Percentiles rank a stretch among this genome's conserved stretches.
Conservation (phyloP, 176 grass and related monocot genomes). For the Dendrocalamus sinicus region DNA sequence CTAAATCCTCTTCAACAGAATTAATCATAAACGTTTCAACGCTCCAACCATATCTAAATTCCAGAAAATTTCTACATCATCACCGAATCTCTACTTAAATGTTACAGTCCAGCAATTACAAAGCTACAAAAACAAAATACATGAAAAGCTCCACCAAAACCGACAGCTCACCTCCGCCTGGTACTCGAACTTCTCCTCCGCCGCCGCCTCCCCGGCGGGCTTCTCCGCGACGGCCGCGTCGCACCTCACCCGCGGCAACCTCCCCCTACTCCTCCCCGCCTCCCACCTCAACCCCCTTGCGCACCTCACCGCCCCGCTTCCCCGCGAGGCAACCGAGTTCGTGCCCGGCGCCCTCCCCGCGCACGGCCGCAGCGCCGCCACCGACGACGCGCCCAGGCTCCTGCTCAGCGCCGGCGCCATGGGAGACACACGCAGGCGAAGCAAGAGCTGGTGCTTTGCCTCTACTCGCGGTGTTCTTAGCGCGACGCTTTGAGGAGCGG, state of each 20-base stretch:
- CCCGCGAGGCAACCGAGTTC: conserved; percentile 33
- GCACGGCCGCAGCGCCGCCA: conserved; percentile 57
- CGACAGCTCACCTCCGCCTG: conserved; percentile 69
- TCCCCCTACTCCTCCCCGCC: conserved; percentile 34
- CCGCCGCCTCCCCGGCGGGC: conserved; percentile 51
- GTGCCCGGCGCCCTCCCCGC: conserved; percentile 14
- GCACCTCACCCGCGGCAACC: conserved; percentile 52
- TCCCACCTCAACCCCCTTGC: conserved; percentile 54
- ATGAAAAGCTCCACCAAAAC: neutral
- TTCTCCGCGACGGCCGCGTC: conserved; percentile 74
- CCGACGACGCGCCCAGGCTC: conserved; percentile 54
- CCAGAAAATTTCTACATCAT: neutral
- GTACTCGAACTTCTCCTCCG: conserved; percentile 78
- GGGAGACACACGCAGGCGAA: neutral
- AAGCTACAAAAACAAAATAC: neutral
- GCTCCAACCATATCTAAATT: neutral
- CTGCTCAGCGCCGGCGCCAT: conserved; percentile 57
- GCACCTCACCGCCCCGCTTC: conserved; percentile 10
- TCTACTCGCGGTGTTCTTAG: neutral
- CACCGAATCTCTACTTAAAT: neutral
- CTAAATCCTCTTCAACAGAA: neutral
- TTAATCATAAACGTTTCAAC: neutral
- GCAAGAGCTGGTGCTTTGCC: neutral
- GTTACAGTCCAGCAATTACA: neutral
- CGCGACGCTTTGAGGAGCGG: neutral